A percentile compares a stretch with the other conserved stretches of the same genome.
Conservation (phyloP, 1,284 basidiomycete species). For the Cystobasidiaceae sp. region DNA sequence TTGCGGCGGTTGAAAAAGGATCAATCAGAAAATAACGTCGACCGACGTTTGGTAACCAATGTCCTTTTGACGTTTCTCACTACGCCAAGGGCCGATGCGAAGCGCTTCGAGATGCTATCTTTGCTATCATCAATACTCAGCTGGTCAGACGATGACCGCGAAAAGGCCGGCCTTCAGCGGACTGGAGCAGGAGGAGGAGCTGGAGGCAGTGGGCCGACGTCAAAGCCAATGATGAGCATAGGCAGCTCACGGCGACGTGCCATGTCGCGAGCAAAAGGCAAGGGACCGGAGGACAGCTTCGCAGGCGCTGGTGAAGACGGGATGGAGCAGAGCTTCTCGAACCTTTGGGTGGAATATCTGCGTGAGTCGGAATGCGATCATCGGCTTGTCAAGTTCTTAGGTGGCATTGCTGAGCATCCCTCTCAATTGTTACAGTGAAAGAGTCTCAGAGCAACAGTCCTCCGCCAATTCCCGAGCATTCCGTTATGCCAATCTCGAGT, state of each 20-base stretch:
- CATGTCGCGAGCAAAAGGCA: slow-evolving; percentile 44
- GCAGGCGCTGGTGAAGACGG: slow-evolving; percentile 71
- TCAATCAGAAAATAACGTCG: slow-evolving; percentile 81
- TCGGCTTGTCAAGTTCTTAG: not conserved
- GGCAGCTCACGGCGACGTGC: slow-evolving; percentile 18
- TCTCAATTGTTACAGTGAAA: not conserved
- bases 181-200: slow-evolving; percentile 42
- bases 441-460: slow-evolving; percentile 15
- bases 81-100: slow-evolving; percentile 83
- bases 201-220: slow-evolving; percentile 33
- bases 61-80: slow-evolving; percentile 86
- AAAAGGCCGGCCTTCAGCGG: slow-evolving; percentile 80
- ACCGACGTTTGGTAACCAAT: slow-evolving; percentile 89
- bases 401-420: not conserved
- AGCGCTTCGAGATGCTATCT: slow-evolving; percentile 93
- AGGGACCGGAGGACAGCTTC: slow-evolving; percentile 53
- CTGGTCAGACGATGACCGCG: slow-evolving; percentile 85
- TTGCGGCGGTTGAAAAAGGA: slow-evolving; percentile 83
- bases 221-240: slow-evolving; percentile 30
- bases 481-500: not conserved
- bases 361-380: slow-evolving; percentile 54
- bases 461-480: not conserved
- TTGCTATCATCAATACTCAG: slow-evolving; percentile 80
- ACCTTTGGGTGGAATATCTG: slow-evolving; percentile 91
- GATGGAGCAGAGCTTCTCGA: slow-evolving; percentile 73